Evolutionary conservation across 1,284 basidiomycete genomes (phyloP).

Genomic region (Ceratobasidium sp.): DNA sequence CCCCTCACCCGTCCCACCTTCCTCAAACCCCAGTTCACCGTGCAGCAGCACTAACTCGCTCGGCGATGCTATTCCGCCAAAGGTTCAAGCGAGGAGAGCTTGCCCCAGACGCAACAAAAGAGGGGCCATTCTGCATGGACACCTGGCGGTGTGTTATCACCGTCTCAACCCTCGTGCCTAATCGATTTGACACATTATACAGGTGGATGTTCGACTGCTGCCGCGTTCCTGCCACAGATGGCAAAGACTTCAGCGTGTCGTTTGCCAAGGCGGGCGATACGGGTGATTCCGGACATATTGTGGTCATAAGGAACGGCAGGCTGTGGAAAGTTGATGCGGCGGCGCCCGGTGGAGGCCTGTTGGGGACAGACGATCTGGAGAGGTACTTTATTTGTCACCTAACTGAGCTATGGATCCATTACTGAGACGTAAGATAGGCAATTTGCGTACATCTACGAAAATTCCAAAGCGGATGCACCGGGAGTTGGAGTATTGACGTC

Average conservation of each 20-base stretch:
- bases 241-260: constrained; percentile 82
- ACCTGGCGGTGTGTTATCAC: constrained; percentile 74
- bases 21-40: constrained; percentile 73
- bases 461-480: constrained; percentile 72
- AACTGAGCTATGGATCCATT: background rate
- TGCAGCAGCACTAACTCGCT: constrained; percentile 80
- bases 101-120: constrained; percentile 79
- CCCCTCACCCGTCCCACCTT: constrained; percentile 72
- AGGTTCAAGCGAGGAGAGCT: constrained; percentile 76
- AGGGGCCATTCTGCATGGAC: constrained; percentile 87
- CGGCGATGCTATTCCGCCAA: constrained; percentile 79
- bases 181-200: constrained; percentile 12
- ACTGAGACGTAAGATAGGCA: constrained; percentile 64
- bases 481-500: constrained; percentile 84
- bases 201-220: constrained; percentile 96
- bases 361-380: constrained; percentile 79
- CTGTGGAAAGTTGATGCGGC: constrained; percentile 81
- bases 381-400: constrained; percentile 61
- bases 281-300: constrained; percentile 80
- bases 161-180: background rate
- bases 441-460: constrained; percentile 79
- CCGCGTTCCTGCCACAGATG: constrained; percentile 80
- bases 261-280: constrained; percentile 73
- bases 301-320: constrained; percentile 82
- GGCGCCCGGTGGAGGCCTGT: constrained; percentile 68